phyloP scores from a whole-genome alignment of 768 basidiomycete species.

The Mycena floridula region DNA sequence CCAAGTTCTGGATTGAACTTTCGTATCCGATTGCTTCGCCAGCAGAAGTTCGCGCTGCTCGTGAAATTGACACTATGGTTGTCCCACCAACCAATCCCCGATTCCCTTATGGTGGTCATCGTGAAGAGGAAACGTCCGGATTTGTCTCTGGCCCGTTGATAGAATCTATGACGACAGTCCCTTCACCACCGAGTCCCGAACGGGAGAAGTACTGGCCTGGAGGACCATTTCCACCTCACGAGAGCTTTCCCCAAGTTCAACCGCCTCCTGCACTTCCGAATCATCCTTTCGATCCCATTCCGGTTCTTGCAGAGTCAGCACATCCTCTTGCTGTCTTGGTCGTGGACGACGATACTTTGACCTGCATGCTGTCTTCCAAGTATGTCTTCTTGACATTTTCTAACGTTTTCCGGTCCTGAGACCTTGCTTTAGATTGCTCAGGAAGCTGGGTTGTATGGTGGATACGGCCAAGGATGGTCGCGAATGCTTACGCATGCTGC shows the following conservation, averaged over 20 bases:
- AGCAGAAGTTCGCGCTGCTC: conserved; percentile 5
- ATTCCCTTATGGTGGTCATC: too few relatives aligned
- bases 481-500: conserved; percentile 26
- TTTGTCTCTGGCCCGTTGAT: background rate
- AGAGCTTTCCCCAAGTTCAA: conserved; percentile 3
- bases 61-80: background rate
- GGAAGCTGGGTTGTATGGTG: conserved; percentile 29
- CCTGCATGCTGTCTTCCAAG: conserved; percentile 15
- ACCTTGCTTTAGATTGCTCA: conserved; percentile 19
- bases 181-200: background rate
- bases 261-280: conserved; percentile 3
- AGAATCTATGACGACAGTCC: conserved; percentile 1
- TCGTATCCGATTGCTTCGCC: conserved; percentile 1
- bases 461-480: conserved; percentile 32
- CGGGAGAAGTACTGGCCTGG: background rate
- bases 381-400: conserved; percentile 1
- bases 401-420: background rate
- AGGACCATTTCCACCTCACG: background rate
- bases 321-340: conserved; percentile 19
- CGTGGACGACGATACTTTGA: conserved; percentile 30
- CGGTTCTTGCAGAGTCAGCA: conserved; percentile 3
- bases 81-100: too few relatives aligned
- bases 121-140: too few relatives aligned
- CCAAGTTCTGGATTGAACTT: conserved; percentile 36
- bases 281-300: conserved; percentile 4